Base-by-base conservation (phyloP, 2,329 filamentous ascomycete species). In the Penicillium sp. region DNA sequence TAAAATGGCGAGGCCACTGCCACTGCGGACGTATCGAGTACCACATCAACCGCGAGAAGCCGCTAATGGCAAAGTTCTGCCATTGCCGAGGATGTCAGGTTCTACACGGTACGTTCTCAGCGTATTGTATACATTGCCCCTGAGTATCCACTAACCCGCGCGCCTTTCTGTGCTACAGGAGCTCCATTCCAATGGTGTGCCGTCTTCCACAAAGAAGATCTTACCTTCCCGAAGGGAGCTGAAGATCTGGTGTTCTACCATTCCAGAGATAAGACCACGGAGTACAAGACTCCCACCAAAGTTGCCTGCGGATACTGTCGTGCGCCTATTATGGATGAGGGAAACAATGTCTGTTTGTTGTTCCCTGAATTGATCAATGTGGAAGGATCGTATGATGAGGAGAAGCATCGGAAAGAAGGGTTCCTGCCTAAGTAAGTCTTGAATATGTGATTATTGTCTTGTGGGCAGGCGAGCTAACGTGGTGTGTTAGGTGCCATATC, bases 241-340 rank as follows among this genome's bases (percentile, higher is more conserved):
- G 75, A 81, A 59, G 77, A 88, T 57, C 73, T 91, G 0, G 77
- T 78, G 2, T 90, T 88, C 74, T 95, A 91, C 64, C 84, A 88
- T 41, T 79, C 85, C 0, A 72, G 76, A 0, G 72, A 79, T 2
- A 84, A 84, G 57, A 79, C 77, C 2, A 77, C 77, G 29, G 73
- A 78, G 18, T 88, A 92, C 62, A 79, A 84, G 50, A 73, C 90
- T 2, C 89, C 89, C 0, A 90, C 87, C 70, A 93, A 93, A 67
- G 87, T 93, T 12, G 83, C 83, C 57, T 95, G 89, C 68, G 76
- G 76, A 0, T 83, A 80, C 66, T 95, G 89, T 72, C 82, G 86
- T 34, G 81, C 82, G 2, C 86, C 86, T 3, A 89, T 95, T 64
- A 89, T 95, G 87, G 89, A 95, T 62, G 89, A 95, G 66, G 89